These are phyloP conservation scores for Hericium coralloides DNA, from an alignment of 768 basidiomycete genomes.

Conservation along the genomic window DNA sequence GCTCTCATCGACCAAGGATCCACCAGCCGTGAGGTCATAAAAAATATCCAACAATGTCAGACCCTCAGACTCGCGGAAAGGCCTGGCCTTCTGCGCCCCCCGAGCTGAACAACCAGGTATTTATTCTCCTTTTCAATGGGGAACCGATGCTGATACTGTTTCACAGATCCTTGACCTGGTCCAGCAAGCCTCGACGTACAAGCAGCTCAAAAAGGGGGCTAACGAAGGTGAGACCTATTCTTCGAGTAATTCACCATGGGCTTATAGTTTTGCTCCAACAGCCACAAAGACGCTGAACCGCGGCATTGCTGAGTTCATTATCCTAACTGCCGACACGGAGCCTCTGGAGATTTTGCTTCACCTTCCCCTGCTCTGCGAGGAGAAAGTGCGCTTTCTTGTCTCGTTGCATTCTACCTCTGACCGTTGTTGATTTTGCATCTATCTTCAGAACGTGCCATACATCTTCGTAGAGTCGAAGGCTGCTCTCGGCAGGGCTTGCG, in stretches of 20 bases:
- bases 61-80: conserved; percentile 49
- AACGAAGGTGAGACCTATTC: conserved; percentile 72
- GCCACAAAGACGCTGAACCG: conserved; percentile 98
- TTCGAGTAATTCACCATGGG: neutral
- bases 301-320: conserved; percentile 95
- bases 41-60: conserved; percentile 41
- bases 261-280: conserved; percentile 19
- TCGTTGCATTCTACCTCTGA: neutral
- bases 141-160: neutral
- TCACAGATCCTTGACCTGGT: conserved; percentile 88
- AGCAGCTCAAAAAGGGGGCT: conserved; percentile 97
- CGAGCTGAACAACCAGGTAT: conserved; percentile 81
- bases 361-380: conserved; percentile 94
- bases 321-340: conserved; percentile 94
- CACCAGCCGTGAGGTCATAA: conserved; percentile 66
- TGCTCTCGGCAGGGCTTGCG: conserved; percentile 91
- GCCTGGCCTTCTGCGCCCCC: conserved; percentile 87
- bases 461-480: conserved; percentile 94
- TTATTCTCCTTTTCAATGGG: conserved; percentile 7
- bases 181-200: conserved; percentile 93
- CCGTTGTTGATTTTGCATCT: neutral
- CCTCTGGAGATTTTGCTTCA: conserved; percentile 97
- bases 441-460: conserved; percentile 84
- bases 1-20: conserved; percentile 70
- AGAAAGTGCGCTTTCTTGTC: conserved; percentile 58